Base-by-base conservation (phyloP, 2,329 filamentous ascomycete species). In the Akanthomyces dipterigenus region DNA sequence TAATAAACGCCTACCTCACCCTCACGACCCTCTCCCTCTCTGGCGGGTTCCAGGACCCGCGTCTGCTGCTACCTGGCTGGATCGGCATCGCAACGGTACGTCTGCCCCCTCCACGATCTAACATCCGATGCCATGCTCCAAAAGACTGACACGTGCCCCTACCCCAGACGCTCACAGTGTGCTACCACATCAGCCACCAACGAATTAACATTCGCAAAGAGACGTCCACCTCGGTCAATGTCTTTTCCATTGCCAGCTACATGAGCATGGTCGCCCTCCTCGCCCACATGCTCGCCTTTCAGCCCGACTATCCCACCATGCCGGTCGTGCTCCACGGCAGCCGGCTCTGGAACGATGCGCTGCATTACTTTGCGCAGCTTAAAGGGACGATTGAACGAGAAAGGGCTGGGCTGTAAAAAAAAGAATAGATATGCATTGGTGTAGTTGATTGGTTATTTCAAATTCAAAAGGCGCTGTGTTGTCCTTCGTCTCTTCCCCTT, bases 161-260 rank as follows among this genome's bases (percentile, higher is more conserved):
- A n/a, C 18, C 22, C 5, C 14, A 89, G 86, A 88, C 86, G 46
- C 76, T 92, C 45, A 91, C 89, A 1, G 81, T 88, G 59, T 81
- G 88, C 66, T 92, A 93, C 74, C 89, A 92, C 71, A 79, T 89
- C 63, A 90, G 88, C 16, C 88, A 92, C 73, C 87, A 88, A 67
- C 89, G 89, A 70, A 88, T 91, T 70, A 90, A 87, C 69, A 92
- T 92, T 67, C 85, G 87, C 69, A 90, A 89, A 69, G 89, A 91
- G 76, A 92, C 89, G 1, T 86, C 86, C 51, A 88, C 88, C 11
- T 90, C 88, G n/a, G 82, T 92, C 65, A 86, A 87, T 66, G 86
- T 91, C 65, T 90, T 92, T 70, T 90, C 87, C 56, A 84, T 89
- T 64, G 87, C 88, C 42, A 89, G 86, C 74, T 91, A 90, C 75